Conservation (phyloP, 495 filamentous ascomycete genomes). For the Lophiotrema nucula region DNA sequence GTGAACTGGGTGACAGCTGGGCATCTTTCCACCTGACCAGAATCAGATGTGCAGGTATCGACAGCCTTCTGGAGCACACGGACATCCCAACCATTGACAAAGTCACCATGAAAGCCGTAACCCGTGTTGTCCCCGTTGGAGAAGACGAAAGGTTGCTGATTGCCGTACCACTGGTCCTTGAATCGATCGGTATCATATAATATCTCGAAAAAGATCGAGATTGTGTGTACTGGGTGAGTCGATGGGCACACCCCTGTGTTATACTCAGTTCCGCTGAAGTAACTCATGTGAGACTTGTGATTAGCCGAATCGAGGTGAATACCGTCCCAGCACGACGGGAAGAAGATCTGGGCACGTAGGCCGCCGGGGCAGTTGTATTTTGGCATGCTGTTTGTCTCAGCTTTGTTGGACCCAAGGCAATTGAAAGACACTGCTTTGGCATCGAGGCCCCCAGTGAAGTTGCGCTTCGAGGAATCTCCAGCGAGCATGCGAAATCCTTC, state of each 20-base stretch:
- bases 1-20: constrained; percentile 48
- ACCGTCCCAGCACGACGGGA: constrained; percentile 53
- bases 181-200: constrained; percentile 62
- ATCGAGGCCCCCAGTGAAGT: constrained; percentile 46
- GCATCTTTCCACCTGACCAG: constrained; percentile 43
- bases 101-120: constrained; percentile 64
- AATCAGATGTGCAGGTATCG: constrained; percentile 52
- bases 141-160: constrained; percentile 64
- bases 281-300: constrained; percentile 59
- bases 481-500: constrained; percentile 71
- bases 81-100: constrained; percentile 68
- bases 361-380: constrained; percentile 59
- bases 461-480: constrained; percentile 58
- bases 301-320: constrained; percentile 48
- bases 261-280: constrained; percentile 47
- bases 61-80: constrained; percentile 60
- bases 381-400: constrained; percentile 54
- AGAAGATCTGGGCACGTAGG: constrained; percentile 61
- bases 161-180: constrained; percentile 53
- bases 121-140: constrained; percentile 52
- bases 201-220: constrained; percentile 69
- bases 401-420: constrained; percentile 52
- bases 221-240: constrained; percentile 59
- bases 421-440: constrained; percentile 54
- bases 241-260: constrained; percentile 53